Evolutionary conservation across 2,329 filamentous ascomycete species (phyloP).

Genomic region (Monilinia fructigena): DNA sequence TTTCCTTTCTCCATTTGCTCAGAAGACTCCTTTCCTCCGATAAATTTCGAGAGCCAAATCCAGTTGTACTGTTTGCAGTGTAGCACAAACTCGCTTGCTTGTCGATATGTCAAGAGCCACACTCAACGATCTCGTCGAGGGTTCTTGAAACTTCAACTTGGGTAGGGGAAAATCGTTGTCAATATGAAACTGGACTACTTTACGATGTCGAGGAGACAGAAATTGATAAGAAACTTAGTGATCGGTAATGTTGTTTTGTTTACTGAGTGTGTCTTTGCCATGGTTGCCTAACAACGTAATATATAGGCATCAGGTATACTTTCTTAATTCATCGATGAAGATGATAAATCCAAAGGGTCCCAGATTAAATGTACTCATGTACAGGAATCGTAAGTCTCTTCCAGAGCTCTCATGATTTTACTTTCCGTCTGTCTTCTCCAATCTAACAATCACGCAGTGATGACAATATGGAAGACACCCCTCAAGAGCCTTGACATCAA

Average conservation of each 20-base stretch:
- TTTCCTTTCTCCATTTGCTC: slow-evolving; percentile 71
- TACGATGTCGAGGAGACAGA: slow-evolving; percentile 90
- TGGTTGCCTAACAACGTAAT: background rate
- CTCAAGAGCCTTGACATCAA: slow-evolving; percentile 47
- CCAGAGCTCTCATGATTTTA: background rate
- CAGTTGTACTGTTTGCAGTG: slow-evolving; percentile 78
- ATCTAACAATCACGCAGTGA: slow-evolving; percentile 8
- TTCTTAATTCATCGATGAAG: slow-evolving; percentile 87
- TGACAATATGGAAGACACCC: slow-evolving; percentile 48
- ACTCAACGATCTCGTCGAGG: slow-evolving; percentile 74
- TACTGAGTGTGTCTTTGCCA: background rate
- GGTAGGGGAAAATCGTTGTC: slow-evolving; percentile 80
- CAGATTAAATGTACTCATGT: slow-evolving; percentile 73
- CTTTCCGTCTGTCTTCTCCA: no score
- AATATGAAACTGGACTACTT: slow-evolving; percentile 70
- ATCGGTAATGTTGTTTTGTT: slow-evolving; percentile 57
- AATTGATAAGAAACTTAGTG: slow-evolving; percentile 74
- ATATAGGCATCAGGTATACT: slow-evolving; percentile 62
- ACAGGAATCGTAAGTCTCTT: slow-evolving; percentile 56
- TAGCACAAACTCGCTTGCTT: slow-evolving; percentile 64
- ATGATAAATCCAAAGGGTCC: slow-evolving; percentile 70
- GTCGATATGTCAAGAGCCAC: slow-evolving; percentile 72
- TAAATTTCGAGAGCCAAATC: slow-evolving; percentile 64
- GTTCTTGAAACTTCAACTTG: slow-evolving; percentile 67
- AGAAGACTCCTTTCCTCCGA: slow-evolving; percentile 60